Evolutionary conservation across 2,329 filamentous ascomycete species (phyloP), one percentile per base, ranked within the genome.

Genomic region (Emmonsiellopsis sp.): DNA sequence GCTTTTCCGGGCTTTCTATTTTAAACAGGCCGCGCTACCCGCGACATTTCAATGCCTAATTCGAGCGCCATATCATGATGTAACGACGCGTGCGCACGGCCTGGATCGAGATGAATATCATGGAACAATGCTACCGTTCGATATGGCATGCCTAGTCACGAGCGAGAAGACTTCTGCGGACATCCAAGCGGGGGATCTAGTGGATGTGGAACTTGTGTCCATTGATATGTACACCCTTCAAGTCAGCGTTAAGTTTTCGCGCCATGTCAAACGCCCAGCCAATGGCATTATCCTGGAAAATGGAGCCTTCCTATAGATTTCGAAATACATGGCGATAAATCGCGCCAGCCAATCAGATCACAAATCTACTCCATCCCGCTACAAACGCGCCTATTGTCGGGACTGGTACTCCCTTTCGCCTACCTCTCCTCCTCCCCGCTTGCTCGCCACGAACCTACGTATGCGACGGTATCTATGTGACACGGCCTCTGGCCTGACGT

Each of bases 1-100:
- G 2, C 68, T 84, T 40, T 78, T 79, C 67, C 78, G 82, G 43
- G 80, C 79, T 11, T 75, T 77, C 60, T 74, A 81, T 60, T 82
- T 78, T 63, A 69, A 70, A 8, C 76, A 83, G 60, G 74, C 73
- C 9, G 50, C 65, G 1, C 64, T 83, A 4, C 80, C 81, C 0
- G 62, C 73, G 13, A 74, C 71, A 0, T 76, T 79, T 56, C 60
- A 65, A 31, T 71, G 65, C 55, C 48, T 68, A 27, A 61, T 71
- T 60, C 63, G 7, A 66, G 64, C 47, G 50, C 61, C 11, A 65
- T 61, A n/a, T 49, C 63, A 17, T 65, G 70, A 49, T 58, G 64
- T 3, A 63, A 63, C 10, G 54, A 68, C 34, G 5, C 36, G n/a
- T 13, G 43, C 45, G 7, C 17, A 45, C 33, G 36, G 47, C 31